Evolutionary conservation across 2,329 filamentous ascomycete genomes (phyloP).

Genomic region (Arthrobotrys iridis): DNA sequence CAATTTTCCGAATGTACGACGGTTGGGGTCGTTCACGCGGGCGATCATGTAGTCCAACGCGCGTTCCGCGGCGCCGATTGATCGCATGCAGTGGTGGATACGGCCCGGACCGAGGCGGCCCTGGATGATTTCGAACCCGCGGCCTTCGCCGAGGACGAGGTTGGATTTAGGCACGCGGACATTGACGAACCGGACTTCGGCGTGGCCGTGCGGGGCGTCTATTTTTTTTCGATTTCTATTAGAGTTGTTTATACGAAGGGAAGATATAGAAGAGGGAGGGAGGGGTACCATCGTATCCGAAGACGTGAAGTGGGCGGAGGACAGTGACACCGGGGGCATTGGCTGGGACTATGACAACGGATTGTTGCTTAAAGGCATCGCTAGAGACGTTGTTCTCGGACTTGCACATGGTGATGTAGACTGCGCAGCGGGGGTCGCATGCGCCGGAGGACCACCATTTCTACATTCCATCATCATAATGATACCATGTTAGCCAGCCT

Average conservation of each 20-base stretch:
- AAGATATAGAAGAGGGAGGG: background rate
- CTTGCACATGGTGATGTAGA: slow-evolving; percentile 98
- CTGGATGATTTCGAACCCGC: slow-evolving; percentile 98
- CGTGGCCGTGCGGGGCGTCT: slow-evolving; percentile 97
- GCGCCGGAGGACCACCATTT: slow-evolving; percentile 99
- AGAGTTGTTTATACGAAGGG: background rate
- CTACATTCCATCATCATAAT: slow-evolving; percentile 63
- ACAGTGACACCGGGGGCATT: slow-evolving; percentile 86
- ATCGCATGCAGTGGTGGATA: slow-evolving; percentile 97
- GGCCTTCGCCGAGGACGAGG: slow-evolving; percentile 90
- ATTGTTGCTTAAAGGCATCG: slow-evolving; percentile 90
- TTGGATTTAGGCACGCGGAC: slow-evolving; percentile 85
- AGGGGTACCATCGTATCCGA: slow-evolving; percentile 78
- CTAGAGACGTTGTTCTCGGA: slow-evolving; percentile 61
- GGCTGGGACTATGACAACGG: slow-evolving; percentile 87
- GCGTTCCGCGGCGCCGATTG: slow-evolving; percentile 87
- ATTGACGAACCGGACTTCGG: slow-evolving; percentile 87
- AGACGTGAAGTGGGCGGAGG: slow-evolving; percentile 90
- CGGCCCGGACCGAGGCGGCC: slow-evolving; percentile 93
- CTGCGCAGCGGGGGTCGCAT: slow-evolving; percentile 87
- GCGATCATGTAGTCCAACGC: slow-evolving; percentile 95
- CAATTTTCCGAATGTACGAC: slow-evolving; percentile 89
- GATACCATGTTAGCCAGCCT: background rate
- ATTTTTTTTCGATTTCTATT: slow-evolving; percentile 9
- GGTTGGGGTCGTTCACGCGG: slow-evolving; percentile 88